Base-by-base conservation (phyloP, 805 yeast species). In the Novakomyces olei region DNA sequence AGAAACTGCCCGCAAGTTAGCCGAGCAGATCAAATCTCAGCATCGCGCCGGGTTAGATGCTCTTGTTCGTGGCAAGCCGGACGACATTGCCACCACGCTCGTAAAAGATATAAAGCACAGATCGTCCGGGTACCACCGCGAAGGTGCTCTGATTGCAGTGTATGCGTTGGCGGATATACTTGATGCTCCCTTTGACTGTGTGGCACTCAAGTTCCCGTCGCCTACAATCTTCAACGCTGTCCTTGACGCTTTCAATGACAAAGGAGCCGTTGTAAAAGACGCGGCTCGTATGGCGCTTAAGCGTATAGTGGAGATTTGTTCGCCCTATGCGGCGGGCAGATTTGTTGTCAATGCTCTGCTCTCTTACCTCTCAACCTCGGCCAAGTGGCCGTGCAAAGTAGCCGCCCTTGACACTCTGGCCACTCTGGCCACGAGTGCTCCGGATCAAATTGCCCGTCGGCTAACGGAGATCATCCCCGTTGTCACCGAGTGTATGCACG, bases 351-450 rank as follows among this genome's bases (percentile, higher is more conserved):
- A 73, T 36, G 62, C 57, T 36, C 49, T 81, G 22, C 52, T 77
- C 38, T 51, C 44, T 4, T 81, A 76, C 50, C 63, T 85, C 44
- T 60, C 63, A 38, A 69, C 83, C 2, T 69, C 92, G 35, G 92
- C 94, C 29, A 85, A 83, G 55, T 83, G 94, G 92, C 88, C 79
- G 53, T 66, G 80, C 31, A 85, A 85, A 53, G 45, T 78, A 27
- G 91, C 74, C 12, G 85, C 88, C 33, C 18, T 34, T n/a, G 38
- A 36, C 8, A 39, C 32, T 5, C 62, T 85, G 48, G 69, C 66
- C 42, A 47, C 70, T 4, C 55, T 83, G 36, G 92, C 81, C 49
- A 70, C 63, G 48, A 70, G 75, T 27, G 88, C 94, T 36, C 68
- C 74, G 26, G 96, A 88, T 56, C 63, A 78, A 45, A 60, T 85